Conservation (phyloP, 139 green algal species). For the Bryopsis sp. region DNA sequence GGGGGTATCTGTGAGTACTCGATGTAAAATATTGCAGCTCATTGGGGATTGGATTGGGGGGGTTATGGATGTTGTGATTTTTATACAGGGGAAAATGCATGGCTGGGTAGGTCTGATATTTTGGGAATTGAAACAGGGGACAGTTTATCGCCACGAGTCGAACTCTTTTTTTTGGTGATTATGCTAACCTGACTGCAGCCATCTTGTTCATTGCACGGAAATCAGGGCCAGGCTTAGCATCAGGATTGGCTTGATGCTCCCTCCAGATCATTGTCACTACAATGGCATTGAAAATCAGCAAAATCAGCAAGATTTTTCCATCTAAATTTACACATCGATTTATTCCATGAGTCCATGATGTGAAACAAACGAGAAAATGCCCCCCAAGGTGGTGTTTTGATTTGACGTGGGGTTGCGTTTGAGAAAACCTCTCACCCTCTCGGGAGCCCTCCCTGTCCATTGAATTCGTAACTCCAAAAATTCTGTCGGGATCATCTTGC, state of each 20-base stretch:
- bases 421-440: neutral
- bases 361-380: no score
- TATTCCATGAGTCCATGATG: no score
- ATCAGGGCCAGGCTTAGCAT: constrained; percentile 36
- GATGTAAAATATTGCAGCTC: neutral
- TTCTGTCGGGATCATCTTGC: neutral
- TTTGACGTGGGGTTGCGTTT: no score
- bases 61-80: neutral
- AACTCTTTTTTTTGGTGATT: neutral
- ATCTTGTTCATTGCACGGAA: constrained; percentile 41
- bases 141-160: neutral
- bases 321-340: no score
- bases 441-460: neutral
- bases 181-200: constrained; percentile 25
- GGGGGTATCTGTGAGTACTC: neutral
- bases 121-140: neutral
- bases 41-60: neutral
- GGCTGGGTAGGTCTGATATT: neutral
- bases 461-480: neutral
- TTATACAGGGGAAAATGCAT: neutral
- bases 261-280: constrained; percentile 36
- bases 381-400: no score
- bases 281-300: neutral
- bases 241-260: constrained; percentile 35
- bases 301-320: neutral